Base-by-base conservation (phyloP, 306 rosid species). In the Trifolium pratense region DNA sequence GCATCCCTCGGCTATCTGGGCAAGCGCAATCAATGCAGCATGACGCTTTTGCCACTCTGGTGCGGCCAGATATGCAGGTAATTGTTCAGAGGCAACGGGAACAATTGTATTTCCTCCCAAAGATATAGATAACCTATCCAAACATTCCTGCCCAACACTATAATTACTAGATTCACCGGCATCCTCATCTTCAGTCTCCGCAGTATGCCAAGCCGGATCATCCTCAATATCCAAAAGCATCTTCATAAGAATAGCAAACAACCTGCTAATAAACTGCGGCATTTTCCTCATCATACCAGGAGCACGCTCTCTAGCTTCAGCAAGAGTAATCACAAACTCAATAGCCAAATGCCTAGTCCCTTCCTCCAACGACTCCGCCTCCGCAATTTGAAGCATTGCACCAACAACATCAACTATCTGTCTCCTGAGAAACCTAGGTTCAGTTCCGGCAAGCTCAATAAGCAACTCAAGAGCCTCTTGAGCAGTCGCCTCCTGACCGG, bases 261-360 rank as follows among this genome's bases (percentile, higher is more conserved):
- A 62, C 48, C 97, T 79, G 78, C 96, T 91, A 45, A 93, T 93
- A 69, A 93, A 93, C 83, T 91, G 98, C 0, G 98, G 98, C 84
- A 93, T 73, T 82, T 93, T 93, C 83, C 98, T 85, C 98, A 93
- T 91, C 98, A 93, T 93, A 32, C 98, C 98, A 0, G 98, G 98
- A 0, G 98, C 98, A 0, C 98, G 81, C 79, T 93, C 97, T 69
- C 98, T 91, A 0, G 98, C 98, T 89, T 93, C 98, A 0, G 98
- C 97, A 0, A 93, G 89, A 1, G 98, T 91, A 53, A 93, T 91
- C 26, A 93, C 98, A 53, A 93, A 93, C 86, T 93, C 98, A 23
- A 93, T 88, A 4, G 98, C 97, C 91, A 93, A 77, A 60, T 93
- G 98, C 64, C 98, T 71, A 0, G 98, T 91, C 45, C 97, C 97